Evolutionary conservation across 495 filamentous ascomycete genomes (phyloP).

Genomic region (Penicillium coffeae): DNA sequence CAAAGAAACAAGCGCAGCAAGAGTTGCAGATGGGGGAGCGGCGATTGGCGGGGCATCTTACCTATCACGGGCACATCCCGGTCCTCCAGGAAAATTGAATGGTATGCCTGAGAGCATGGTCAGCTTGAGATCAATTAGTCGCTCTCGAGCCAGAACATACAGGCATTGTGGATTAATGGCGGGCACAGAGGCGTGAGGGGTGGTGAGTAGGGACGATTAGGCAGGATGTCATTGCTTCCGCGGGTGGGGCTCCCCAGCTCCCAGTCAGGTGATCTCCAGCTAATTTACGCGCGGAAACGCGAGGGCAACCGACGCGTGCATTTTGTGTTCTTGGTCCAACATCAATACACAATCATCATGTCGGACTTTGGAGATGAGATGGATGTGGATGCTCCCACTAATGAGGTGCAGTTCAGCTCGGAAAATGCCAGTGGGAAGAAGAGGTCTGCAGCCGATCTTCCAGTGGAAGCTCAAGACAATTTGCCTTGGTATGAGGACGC

Average conservation of each 20-base stretch:
- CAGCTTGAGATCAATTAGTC: background rate
- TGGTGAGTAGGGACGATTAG: slow-evolving; percentile 24
- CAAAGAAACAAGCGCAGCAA: background rate
- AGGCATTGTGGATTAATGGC: slow-evolving; percentile 43
- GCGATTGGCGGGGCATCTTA: slow-evolving; percentile 31
- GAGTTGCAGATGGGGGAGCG: slow-evolving; percentile 1
- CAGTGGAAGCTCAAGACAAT: slow-evolving; percentile 88
- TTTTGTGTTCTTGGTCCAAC: background rate
- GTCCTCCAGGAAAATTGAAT: slow-evolving; percentile 88
- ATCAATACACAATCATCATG: slow-evolving; percentile 49
- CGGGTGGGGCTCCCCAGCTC: slow-evolving; percentile 30
- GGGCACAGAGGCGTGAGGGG: slow-evolving; percentile 9
- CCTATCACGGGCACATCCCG: slow-evolving; percentile 64
- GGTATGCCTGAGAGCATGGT: slow-evolving; percentile 65
- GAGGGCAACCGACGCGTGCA: slow-evolving; percentile 19
- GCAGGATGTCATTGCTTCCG: slow-evolving; percentile 38
- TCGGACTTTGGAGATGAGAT: slow-evolving; percentile 91
- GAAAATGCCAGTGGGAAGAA: slow-evolving; percentile 73
- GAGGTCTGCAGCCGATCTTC: slow-evolving; percentile 85
- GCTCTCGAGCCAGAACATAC: slow-evolving; percentile 27
- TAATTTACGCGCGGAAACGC: slow-evolving; percentile 45
- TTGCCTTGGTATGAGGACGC: slow-evolving; percentile 79
- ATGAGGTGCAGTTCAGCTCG: slow-evolving; percentile 53
- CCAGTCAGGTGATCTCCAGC: slow-evolving; percentile 35
- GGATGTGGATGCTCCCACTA: slow-evolving; percentile 67